phyloP scores from a whole-genome alignment of 1,139 yeast genomes.

The Lodderomyces jiufengensis region DNA sequence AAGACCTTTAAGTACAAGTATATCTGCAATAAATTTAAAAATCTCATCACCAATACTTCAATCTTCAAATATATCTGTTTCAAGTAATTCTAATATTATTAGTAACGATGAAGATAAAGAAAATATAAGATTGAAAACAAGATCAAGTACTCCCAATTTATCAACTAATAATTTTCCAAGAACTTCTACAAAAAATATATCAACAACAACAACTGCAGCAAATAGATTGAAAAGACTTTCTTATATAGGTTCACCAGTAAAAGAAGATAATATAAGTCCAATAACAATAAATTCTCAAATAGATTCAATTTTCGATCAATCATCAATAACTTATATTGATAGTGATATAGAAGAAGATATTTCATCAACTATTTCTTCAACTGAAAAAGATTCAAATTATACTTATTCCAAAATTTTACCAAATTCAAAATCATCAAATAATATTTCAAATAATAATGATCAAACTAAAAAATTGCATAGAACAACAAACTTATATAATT shows the following conservation, averaged over 20 bases:
- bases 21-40: conserved; percentile 10
- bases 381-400: neutral
- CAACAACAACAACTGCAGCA: neutral
- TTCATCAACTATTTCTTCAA: conserved; percentile 8
- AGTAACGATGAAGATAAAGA: conserved; percentile 13
- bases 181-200: neutral
- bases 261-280: conserved; percentile 6
- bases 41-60: conserved; percentile 5
- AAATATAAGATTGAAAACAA: conserved; percentile 17
- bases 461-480: conserved; percentile 17
- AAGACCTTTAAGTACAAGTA: conserved; percentile 12
- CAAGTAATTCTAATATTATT: neutral
- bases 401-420: neutral
- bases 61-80: neutral
- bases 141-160: conserved; percentile 25
- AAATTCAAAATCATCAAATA: neutral
- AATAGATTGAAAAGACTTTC: too few species aligned
- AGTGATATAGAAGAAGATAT: conserved; percentile 13
- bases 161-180: conserved; percentile 1
- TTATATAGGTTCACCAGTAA: too few species aligned
- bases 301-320: conserved; percentile 21
- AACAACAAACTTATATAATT: conserved; percentile 22
- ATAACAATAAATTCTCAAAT: conserved; percentile 8
- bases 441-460: neutral
- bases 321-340: conserved; percentile 20